Conservation (phyloP, 371 early-diverging fungal species). For the Lichtheimia ramosa region DNA sequence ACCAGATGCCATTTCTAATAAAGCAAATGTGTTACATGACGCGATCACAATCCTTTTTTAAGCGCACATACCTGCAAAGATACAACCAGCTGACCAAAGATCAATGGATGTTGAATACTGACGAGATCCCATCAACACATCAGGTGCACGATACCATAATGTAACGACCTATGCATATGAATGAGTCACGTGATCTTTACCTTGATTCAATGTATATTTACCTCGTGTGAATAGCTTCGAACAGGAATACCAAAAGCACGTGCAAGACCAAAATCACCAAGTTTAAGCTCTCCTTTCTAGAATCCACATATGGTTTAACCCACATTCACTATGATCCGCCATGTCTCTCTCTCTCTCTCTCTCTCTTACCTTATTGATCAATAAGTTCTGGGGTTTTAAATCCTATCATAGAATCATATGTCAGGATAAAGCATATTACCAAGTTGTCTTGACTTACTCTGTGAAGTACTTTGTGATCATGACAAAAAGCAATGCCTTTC, state of each 20-base stretch:
- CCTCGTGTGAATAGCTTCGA: constrained; percentile 97
- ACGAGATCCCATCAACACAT: constrained; percentile 97
- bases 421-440: not conserved
- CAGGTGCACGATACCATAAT: constrained; percentile 97
- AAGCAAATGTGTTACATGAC: not conserved
- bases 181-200: too few species aligned
- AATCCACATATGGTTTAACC: not conserved
- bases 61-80: constrained; percentile 71
- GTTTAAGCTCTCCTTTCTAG: constrained; percentile 85
- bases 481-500: constrained; percentile 82
- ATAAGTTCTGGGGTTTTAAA: constrained; percentile 83
- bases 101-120: constrained; percentile 98
- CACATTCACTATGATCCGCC: not conserved
- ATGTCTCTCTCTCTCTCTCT: too few species aligned
- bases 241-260: constrained; percentile 97
- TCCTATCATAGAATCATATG: constrained; percentile 50
- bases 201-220: constrained; percentile 33
- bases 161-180: constrained; percentile 69
- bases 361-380: constrained; percentile 65
- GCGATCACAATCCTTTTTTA: not conserved
- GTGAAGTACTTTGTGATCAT: constrained; percentile 80
- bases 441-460: constrained; percentile 42
- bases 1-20: constrained; percentile 83
- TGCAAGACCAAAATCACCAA: constrained; percentile 98
- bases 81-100: constrained; percentile 99